Conservation (phyloP, 2,329 filamentous ascomycete species). For the Iodosphaeria phyllophila region DNA sequence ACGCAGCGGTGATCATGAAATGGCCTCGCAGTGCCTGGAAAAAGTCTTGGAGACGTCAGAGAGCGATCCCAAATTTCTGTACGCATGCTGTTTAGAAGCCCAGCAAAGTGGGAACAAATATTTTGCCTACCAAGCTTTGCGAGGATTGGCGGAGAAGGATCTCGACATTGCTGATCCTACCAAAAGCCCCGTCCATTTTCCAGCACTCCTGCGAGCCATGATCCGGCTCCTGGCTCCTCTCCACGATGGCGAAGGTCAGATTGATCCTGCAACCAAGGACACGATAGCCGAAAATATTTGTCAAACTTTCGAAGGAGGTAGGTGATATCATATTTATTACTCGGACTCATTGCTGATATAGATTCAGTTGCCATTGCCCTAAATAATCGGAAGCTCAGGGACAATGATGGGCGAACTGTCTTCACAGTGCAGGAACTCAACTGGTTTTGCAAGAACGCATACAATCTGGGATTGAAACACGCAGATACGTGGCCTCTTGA, state of each 20-base stretch:
- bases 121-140: constrained; percentile 39
- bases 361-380: constrained; percentile 23
- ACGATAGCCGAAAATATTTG: constrained; percentile 29
- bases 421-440: constrained; percentile 52
- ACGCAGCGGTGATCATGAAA: constrained; percentile 32
- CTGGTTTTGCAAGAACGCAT: constrained; percentile 71
- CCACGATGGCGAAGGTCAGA: constrained; percentile 14
- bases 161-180: constrained; percentile 25
- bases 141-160: constrained; percentile 37
- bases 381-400: constrained; percentile 16
- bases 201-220: constrained; percentile 43
- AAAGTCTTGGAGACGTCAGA: constrained; percentile 32
- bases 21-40: constrained; percentile 45
- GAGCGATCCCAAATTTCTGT: constrained; percentile 45
- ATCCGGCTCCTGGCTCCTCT: constrained; percentile 29
- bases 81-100: constrained; percentile 65
- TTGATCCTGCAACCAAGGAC: constrained; percentile 3
- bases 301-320: constrained; percentile 25
- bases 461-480: constrained; percentile 55
- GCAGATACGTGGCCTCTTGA: constrained; percentile 32
- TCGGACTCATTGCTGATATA: constrained; percentile 4
- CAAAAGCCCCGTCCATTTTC: constrained; percentile 33
- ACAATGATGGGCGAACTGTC: constrained; percentile 21
- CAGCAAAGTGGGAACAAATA: constrained; percentile 42
- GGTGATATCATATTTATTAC: constrained; percentile 3